Evolutionary conservation across 192 early-diverging fungal genomes (phyloP), one percentile per base, ranked within the genome.

Genomic region (Ambispora gerdemannii): DNA sequence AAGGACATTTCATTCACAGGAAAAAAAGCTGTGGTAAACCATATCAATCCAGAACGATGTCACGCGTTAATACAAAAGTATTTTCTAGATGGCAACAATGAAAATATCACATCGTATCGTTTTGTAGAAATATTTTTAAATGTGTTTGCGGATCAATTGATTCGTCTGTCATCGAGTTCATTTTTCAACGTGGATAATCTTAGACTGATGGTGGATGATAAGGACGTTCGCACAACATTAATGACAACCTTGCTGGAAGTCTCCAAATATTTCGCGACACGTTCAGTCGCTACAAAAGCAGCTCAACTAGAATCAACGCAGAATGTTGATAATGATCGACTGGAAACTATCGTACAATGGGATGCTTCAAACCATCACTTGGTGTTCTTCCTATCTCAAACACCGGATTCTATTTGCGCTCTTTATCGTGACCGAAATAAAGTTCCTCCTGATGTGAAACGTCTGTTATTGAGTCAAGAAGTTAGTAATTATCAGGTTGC

Each of bases 241-340:
- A 25, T 72, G 4, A 17, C 47, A 7, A 65, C 35, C 27, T 36
- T 72, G 25, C 2, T 72, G 3, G 20, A 49, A 20, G 64, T 68
- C 22, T 72, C 71, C 22, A 72, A 50, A 17, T 36, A 72, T 50
- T 72, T 72, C 24, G 71, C 71, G 3, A 72, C 71, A 68, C 38
- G 67, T 25, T 68, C 71, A 30, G 36, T 67, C 8, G 25, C 30
- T 8, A 35, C 38, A 13, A 64, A 53, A 27, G 24, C 28, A 4
- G 20, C 36, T 4, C 71, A 72, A 67, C 3, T 13, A 72, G 27
- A 50, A 72, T 25, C 28, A 30, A 67, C 51, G 38, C 10, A n/a
- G 22, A 7, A 25, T 27, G 31, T 1, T 2, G 33, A 59, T 17
- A 64, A 11, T 13, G 49, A 8, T 7, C 43, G 17, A 63, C 22